Evolutionary conservation across 139 green algal genomes (phyloP).

Genomic region (Auxenochlorella pyrenoidosa): DNA sequence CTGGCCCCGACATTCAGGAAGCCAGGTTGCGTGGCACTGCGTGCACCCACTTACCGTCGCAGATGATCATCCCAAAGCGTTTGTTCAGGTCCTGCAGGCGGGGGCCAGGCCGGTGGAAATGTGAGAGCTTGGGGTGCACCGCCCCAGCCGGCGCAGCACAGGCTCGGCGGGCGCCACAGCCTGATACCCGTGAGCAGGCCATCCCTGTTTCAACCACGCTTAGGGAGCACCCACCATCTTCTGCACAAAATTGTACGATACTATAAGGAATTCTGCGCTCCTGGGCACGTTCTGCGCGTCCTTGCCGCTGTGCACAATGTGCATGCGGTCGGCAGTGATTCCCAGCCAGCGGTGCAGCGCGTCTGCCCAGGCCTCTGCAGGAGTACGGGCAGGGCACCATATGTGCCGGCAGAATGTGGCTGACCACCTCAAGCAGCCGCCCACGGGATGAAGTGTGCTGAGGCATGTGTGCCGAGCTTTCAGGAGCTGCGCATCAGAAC

Average conservation of each 20-base stretch:
- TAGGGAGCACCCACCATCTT: slow-evolving; percentile 59
- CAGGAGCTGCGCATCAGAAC: too few relatives aligned
- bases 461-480: too few relatives aligned
- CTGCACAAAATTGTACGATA: slow-evolving; percentile 89
- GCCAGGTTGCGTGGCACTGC: background rate
- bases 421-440: too few relatives aligned
- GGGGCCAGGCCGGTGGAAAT: background rate
- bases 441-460: background rate
- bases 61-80: slow-evolving; percentile 50
- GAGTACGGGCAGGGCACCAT: too few relatives aligned
- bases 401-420: too few relatives aligned
- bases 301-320: slow-evolving; percentile 49
- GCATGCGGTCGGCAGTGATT: slow-evolving; percentile 54
- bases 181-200: too few relatives aligned
- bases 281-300: slow-evolving; percentile 16
- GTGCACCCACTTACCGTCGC: background rate
- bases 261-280: slow-evolving; percentile 67
- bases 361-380: slow-evolving; percentile 74
- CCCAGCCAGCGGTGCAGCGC: slow-evolving; percentile 74
- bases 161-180: too few relatives aligned
- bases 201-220: too few relatives aligned
- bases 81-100: slow-evolving; percentile 21
- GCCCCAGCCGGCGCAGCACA: too few relatives aligned
- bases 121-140: background rate
- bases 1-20: too few relatives aligned